Evolutionary conservation across 805 yeast genomes (phyloP), one percentile per base, ranked within the genome.

Genomic region (Danielia reshetovae): DNA sequence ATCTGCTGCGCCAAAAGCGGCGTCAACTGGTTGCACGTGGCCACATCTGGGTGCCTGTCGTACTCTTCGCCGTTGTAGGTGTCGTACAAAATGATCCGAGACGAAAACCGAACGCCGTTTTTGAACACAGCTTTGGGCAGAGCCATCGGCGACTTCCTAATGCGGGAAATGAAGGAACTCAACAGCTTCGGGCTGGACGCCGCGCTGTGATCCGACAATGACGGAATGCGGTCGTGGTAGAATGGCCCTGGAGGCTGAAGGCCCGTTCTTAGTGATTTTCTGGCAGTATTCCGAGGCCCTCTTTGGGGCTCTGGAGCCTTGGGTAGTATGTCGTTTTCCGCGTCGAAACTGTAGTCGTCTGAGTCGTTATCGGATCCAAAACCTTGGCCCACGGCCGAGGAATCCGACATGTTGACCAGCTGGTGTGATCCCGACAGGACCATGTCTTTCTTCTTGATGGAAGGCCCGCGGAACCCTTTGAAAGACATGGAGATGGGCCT

Each of bases 21-120:
- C 1, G 96, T 88, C 56, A 88, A 68, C 54, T 82, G 87, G 59
- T 89, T 87, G 62, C 97, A 90, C 2, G 97, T 88, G 3, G 95
- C 95, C 18, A 80, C 69, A 43, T 88, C 97, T 0, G 97, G 96
- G 45, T 81, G 87, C 50, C 98, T 77, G 58, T 90, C 97, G 58
- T 90, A 90, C 45, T 85, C 96, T 13, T 75, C 79, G 24, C 80
- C 79, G 39, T 81, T 74, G 57, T 83, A 87, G 0, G 96, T 90
- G 40, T 87, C 94, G 59, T 80, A 90, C 27, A 93, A 72, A 6
- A 85, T 74, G 37, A 93, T 85, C 47, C 87, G 70, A 1, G 94
- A 80, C 4, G 95, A 83, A 60, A 90, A 90, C 31, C 76, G 57
- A 8, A 81, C 86, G 11, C 59, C 57, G 17, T 35, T 39, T 4